These are phyloP conservation scores for Sclerotinia spermophila DNA, from an alignment of 2,329 filamentous ascomycete species.

Conservation along the genomic window DNA sequence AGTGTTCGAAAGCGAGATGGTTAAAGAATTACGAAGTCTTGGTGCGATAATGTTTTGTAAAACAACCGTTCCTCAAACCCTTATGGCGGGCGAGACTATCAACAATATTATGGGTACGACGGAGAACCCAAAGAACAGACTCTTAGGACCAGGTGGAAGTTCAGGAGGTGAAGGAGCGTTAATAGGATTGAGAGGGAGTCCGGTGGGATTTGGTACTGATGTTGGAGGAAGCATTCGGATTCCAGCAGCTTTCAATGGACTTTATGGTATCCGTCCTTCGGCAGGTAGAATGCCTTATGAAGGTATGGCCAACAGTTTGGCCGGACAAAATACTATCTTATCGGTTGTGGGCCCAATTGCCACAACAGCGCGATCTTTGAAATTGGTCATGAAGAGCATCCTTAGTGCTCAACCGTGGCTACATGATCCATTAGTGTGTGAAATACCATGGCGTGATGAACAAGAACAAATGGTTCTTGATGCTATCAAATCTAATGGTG, in stretches of 20 bases:
- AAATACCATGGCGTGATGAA: slow-evolving; percentile 61
- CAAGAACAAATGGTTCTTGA: slow-evolving; percentile 37
- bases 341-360: slow-evolving; percentile 63
- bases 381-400: slow-evolving; percentile 53
- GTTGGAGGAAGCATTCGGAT: slow-evolving; percentile 37
- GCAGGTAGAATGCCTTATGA: slow-evolving; percentile 45
- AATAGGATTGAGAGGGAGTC: slow-evolving; percentile 35
- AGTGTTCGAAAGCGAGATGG: slow-evolving; percentile 49
- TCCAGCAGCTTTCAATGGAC: slow-evolving; percentile 39
- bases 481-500: slow-evolving; percentile 39
- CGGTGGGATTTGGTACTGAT: slow-evolving; percentile 37
- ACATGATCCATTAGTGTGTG: slow-evolving; percentile 60
- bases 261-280: slow-evolving; percentile 41
- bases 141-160: slow-evolving; percentile 33
- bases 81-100: slow-evolving; percentile 42
- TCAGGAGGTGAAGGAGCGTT: slow-evolving; percentile 38
- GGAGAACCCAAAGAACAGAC: slow-evolving; percentile 35
- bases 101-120: slow-evolving; percentile 45
- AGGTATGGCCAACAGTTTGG: slow-evolving; percentile 56
- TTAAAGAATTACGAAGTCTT: slow-evolving; percentile 40
- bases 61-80: slow-evolving; percentile 41
- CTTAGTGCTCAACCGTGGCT: slow-evolving; percentile 61
- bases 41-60: slow-evolving; percentile 43
- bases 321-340: slow-evolving; percentile 58
- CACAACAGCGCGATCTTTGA: slow-evolving; percentile 51